These are phyloP conservation scores for Westerdykella ornata DNA, from an alignment of 2,329 filamentous ascomycete genomes.

Conservation along the genomic window DNA sequence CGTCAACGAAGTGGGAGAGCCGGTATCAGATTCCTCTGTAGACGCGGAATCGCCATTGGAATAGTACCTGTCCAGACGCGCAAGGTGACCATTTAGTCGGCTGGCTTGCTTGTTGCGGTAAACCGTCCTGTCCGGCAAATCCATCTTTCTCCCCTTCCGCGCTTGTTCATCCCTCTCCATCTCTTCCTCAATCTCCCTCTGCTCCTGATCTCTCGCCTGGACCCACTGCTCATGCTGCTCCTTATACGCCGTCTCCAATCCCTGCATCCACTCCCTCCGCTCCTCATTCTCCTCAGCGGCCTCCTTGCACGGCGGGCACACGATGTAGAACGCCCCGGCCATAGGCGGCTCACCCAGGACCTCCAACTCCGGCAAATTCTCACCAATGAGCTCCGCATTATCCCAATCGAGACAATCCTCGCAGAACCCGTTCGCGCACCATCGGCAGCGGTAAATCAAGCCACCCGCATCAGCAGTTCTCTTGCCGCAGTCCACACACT, in stretches of 20 bases:
- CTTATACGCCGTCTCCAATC: constrained; percentile 17
- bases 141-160: neutral
- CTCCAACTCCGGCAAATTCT: constrained; percentile 49
- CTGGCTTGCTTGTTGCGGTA: neutral
- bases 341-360: constrained; percentile 42
- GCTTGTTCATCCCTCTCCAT: neutral
- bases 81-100: neutral
- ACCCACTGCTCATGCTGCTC: constrained; percentile 20
- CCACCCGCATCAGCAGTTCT: constrained; percentile 46
- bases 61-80: neutral
- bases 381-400: constrained; percentile 45
- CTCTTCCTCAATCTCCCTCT: neutral
- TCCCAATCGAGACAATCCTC: constrained; percentile 55
- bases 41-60: neutral
- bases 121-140: neutral
- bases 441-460: constrained; percentile 49
- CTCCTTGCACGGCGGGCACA: constrained; percentile 42
- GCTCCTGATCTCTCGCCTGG: neutral
- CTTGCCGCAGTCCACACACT: constrained; percentile 49
- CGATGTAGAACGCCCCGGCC: constrained; percentile 47
- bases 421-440: constrained; percentile 51
- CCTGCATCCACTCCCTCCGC: constrained; percentile 19
- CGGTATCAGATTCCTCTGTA: neutral
- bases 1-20: constrained; percentile 22
- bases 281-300: constrained; percentile 12